phyloP scores from a whole-genome alignment of 2,329 filamentous ascomycete genomes.

The Dichotomopilus funicola region DNA sequence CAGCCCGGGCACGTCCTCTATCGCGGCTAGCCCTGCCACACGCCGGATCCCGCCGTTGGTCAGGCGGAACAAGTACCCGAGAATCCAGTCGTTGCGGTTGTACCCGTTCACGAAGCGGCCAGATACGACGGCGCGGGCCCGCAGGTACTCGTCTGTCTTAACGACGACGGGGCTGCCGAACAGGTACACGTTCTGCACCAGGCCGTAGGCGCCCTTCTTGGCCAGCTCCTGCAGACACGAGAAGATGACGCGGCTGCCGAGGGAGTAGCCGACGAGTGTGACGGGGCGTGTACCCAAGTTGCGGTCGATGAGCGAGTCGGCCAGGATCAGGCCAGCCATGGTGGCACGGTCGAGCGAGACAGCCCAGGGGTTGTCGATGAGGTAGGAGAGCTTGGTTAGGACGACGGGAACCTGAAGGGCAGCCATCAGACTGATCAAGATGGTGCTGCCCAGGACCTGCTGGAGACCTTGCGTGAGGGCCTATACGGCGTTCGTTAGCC shows the following conservation, averaged over 20 bases:
- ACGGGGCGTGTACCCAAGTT: slow-evolving; percentile 87
- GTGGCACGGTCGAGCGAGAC: slow-evolving; percentile 91
- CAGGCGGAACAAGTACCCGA: slow-evolving; percentile 90
- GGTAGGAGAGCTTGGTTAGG: slow-evolving; percentile 85
- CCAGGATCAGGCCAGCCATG: slow-evolving; percentile 81
- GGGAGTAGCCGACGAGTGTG: slow-evolving; percentile 89
- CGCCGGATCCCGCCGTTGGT: slow-evolving; percentile 87
- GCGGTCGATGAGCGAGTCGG: slow-evolving; percentile 85
- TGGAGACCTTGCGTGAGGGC: slow-evolving; percentile 94
- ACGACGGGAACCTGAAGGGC: slow-evolving; percentile 88
- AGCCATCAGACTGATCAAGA: slow-evolving; percentile 84
- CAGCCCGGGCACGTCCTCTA: slow-evolving; percentile 69
- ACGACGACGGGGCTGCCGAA: slow-evolving; percentile 90
- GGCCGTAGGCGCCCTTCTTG: slow-evolving; percentile 72
- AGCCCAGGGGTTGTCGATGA: slow-evolving; percentile 98
- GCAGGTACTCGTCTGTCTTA: slow-evolving; percentile 82
- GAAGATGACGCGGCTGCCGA: slow-evolving; percentile 88
- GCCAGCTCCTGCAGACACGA: slow-evolving; percentile 83
- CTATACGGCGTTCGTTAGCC: slow-evolving; percentile 36
- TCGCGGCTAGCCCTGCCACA: slow-evolving; percentile 73
- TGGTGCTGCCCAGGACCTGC: slow-evolving; percentile 85
- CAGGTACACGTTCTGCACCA: slow-evolving; percentile 91
- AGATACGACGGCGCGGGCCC: slow-evolving; percentile 72
- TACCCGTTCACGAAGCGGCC: slow-evolving; percentile 96
- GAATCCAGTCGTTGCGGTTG: slow-evolving; percentile 92